Percentiles rank a stretch among this genome's conserved stretches.
Evolutionary conservation across 176 grass and related monocot genomes (phyloP).

Genomic region (Cenchrus purpureus): DNA sequence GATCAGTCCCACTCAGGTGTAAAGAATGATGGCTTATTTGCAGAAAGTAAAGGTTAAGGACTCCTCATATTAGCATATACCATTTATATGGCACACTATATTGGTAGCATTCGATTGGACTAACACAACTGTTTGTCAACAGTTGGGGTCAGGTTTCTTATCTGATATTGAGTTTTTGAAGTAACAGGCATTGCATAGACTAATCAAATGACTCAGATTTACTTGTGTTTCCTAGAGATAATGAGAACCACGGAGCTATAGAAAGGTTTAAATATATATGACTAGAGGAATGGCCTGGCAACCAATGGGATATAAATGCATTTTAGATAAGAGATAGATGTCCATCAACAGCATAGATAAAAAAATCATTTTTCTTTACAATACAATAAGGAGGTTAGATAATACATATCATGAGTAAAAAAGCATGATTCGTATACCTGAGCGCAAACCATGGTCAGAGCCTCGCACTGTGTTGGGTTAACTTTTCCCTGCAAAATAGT

Average conservation of each 20-base stretch:
- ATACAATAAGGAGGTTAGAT: background rate
- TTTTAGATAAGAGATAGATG: constrained; percentile 1
- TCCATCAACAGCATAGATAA: constrained; percentile 28
- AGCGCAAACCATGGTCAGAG: constrained; percentile 99
- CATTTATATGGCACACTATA: background rate
- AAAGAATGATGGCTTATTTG: background rate
- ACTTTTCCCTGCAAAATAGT: constrained; percentile 86
- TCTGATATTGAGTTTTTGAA: background rate
- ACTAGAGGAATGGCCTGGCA: background rate
- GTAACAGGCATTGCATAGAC: constrained; percentile 2
- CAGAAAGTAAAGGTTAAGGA: background rate
- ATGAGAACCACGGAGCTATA: background rate
- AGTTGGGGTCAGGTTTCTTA: background rate
- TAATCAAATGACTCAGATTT: background rate
- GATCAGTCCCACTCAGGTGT: background rate
- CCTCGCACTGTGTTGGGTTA: constrained; percentile 96
- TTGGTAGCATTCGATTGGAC: background rate
- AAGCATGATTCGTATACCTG: constrained; percentile 60
- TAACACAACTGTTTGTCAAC: background rate
- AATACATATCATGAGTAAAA: constrained; percentile 26
- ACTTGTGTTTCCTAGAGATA: background rate
- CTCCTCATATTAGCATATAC: constrained; percentile 2
- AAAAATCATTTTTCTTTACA: constrained; percentile 19
- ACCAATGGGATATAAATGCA: background rate
- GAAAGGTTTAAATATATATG: constrained; percentile 8